These are phyloP conservation scores for Mariannaea elegans DNA, from an alignment of 2,329 filamentous ascomycete genomes.

Conservation along the genomic window DNA sequence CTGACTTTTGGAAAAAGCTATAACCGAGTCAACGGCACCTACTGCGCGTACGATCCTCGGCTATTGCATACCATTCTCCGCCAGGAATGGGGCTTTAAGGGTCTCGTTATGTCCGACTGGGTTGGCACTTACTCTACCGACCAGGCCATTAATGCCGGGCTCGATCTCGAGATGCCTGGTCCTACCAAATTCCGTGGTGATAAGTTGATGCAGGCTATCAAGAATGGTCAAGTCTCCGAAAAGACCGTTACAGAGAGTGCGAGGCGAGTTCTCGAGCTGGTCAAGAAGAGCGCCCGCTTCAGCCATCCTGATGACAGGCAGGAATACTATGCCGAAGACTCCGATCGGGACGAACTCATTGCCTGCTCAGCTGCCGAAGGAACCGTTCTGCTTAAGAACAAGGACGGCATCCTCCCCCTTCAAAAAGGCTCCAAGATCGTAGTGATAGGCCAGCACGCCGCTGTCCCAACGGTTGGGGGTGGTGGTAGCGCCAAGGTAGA, in stretches of 20 bases:
- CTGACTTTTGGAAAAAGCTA: no score
- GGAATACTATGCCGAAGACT: conserved; percentile 16
- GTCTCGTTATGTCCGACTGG: conserved; percentile 47
- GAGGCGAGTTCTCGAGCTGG: not conserved
- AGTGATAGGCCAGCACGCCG: conserved; percentile 3
- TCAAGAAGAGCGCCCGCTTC: not conserved
- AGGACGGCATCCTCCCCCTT: conserved; percentile 43
- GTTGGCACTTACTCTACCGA: conserved; percentile 42
- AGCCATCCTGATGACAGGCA: not conserved
- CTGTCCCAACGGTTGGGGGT: not conserved
- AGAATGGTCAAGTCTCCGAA: not conserved
- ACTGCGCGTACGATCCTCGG: conserved; percentile 26
- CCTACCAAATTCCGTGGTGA: conserved; percentile 6
- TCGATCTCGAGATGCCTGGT: conserved; percentile 24
- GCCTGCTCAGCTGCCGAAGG: conserved; percentile 5
- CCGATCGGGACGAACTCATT: conserved; percentile 28
- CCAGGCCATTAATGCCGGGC: conserved; percentile 38
- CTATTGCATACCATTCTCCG: conserved; percentile 36
- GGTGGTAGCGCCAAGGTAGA: not conserved
- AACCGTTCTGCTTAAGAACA: conserved; percentile 69
- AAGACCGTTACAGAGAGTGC: not conserved
- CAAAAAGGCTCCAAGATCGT: not conserved
- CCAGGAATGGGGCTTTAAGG: conserved; percentile 44
- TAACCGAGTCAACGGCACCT: conserved; percentile 35
- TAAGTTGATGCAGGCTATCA: not conserved